Evolutionary conservation across 2,329 filamentous ascomycete genomes (phyloP), one percentile per base, ranked within the genome.

Genomic region (Coniosporium tulheliwenetii): DNA sequence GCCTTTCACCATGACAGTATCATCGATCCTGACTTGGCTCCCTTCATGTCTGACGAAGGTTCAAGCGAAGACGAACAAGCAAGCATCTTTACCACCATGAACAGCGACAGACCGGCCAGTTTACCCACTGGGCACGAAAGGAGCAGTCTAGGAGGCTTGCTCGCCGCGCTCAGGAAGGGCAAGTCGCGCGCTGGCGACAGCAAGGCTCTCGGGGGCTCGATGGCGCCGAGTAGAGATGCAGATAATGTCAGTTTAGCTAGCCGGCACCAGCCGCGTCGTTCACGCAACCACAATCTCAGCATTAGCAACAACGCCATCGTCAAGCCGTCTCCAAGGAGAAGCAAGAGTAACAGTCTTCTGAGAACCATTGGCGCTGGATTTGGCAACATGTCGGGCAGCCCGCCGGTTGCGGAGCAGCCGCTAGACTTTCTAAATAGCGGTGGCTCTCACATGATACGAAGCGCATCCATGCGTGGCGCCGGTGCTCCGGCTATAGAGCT

Each of bases 1-100:
- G 86, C 86, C n/a, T 96, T 98, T 51, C 91, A 98, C 57, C 86
- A 91, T 54, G 91, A 98, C 64, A 96, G 91, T 54, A 94, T 98
- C 50, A 96, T 98, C 50, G 91, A 98, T 55, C 91, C 91, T 1
- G 91, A 98, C 53, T 67, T 98, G 41, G 89, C 87, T 5, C 83
- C 85, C 30, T 98, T 93, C 61, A 82, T 98, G 70, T 98, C 91
- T 5, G 91, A 98, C 56, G 79, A 84, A 50, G 86, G 84, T 38
- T 94, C 87, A 1, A 95, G 85, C 51, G 89, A 83, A 32, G 87
- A 94, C 51, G 87, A 98, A 48, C 84, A 93, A 50, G 80, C 87
- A 61, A 87, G 81, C 53, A 80, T 95, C 10, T 83, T 93, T 59
- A 64, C 71, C 15, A 79, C 82, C 1, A 77, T 86, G n/a, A 76